These are phyloP conservation scores for Sugiyamaella americana DNA, from an alignment of 805 yeast species.

Conservation along the genomic window DNA sequence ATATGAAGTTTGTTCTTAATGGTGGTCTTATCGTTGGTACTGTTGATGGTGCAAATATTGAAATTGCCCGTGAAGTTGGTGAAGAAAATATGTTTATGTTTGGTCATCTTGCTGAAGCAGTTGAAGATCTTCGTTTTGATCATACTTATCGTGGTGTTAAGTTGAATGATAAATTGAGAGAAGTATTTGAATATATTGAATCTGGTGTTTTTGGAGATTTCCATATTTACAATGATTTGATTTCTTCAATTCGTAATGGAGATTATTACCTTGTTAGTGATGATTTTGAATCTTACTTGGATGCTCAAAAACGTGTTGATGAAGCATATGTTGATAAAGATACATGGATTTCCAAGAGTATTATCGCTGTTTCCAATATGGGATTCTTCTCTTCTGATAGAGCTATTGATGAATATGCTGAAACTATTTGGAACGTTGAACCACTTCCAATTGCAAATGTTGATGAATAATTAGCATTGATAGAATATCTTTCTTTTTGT, in stretches of 20 bases:
- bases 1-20: slow-evolving; percentile 90
- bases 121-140: slow-evolving; percentile 73
- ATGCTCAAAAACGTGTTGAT: slow-evolving; percentile 74
- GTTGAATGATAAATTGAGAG: slow-evolving; percentile 52
- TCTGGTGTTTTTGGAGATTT: slow-evolving; percentile 65
- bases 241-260: slow-evolving; percentile 71
- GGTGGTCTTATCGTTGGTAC: slow-evolving; percentile 95
- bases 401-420: slow-evolving; percentile 88
- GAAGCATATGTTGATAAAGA: slow-evolving; percentile 59
- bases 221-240: slow-evolving; percentile 53
- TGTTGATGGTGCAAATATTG: slow-evolving; percentile 95
- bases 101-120: slow-evolving; percentile 86
- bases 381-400: slow-evolving; percentile 91
- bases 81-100: slow-evolving; percentile 88
- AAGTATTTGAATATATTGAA: slow-evolving; percentile 64
- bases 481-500: too few relatives aligned
- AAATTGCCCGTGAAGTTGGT: slow-evolving; percentile 88
- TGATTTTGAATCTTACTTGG: slow-evolving; percentile 81
- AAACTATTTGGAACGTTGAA: slow-evolving; percentile 87
- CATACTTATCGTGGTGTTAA: slow-evolving; percentile 58
- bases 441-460: slow-evolving; percentile 37
- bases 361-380: slow-evolving; percentile 80
- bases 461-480: slow-evolving; percentile 3
- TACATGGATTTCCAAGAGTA: slow-evolving; percentile 71
- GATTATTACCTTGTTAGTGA: slow-evolving; percentile 84